Percentiles rank a stretch among this genome's conserved stretches.
Evolutionary conservation across 139 green algal species (phyloP).

Genomic region (Coelastrella sp.): DNA sequence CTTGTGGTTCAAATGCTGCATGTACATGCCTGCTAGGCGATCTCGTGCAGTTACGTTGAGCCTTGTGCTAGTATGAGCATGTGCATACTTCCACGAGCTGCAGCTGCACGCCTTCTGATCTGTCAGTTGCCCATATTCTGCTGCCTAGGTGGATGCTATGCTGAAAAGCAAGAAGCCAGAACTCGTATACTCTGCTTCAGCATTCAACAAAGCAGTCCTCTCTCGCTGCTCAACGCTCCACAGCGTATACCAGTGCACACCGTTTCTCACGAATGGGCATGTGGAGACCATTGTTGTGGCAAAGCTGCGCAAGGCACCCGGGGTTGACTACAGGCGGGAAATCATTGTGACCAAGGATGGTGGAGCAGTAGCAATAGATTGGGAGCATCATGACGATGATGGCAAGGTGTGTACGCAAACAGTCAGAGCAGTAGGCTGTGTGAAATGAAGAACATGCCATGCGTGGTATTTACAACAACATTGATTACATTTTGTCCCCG

Average conservation of each 20-base stretch:
- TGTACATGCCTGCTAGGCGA: no score
- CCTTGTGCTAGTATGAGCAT: no score
- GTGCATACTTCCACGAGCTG: background rate
- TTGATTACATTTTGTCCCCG: no score
- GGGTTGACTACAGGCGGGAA: constrained; percentile 81
- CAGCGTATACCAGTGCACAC: constrained; percentile 49
- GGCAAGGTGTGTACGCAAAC: constrained; percentile 30
- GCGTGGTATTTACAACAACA: no score
- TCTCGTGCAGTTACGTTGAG: no score
- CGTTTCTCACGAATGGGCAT: constrained; percentile 54
- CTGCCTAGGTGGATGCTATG: constrained; percentile 9
- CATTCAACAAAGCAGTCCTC: constrained; percentile 59
- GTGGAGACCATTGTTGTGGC: constrained; percentile 94
- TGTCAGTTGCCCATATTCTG: background rate
- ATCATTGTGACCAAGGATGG: constrained; percentile 84
- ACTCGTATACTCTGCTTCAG: constrained; percentile 34
- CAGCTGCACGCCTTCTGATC: background rate
- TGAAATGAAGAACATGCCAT: no score
- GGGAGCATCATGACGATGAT: constrained; percentile 60
- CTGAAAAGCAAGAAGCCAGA: constrained; percentile 41
- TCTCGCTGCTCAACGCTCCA: constrained; percentile 55
- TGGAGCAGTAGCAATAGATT: constrained; percentile 91
- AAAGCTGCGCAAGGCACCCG: constrained; percentile 69
- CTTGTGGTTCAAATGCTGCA: no score
- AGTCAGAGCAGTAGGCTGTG: no score